Evolutionary conservation across 768 basidiomycete species (phyloP).

Genomic region (Sarcodon sp.): DNA sequence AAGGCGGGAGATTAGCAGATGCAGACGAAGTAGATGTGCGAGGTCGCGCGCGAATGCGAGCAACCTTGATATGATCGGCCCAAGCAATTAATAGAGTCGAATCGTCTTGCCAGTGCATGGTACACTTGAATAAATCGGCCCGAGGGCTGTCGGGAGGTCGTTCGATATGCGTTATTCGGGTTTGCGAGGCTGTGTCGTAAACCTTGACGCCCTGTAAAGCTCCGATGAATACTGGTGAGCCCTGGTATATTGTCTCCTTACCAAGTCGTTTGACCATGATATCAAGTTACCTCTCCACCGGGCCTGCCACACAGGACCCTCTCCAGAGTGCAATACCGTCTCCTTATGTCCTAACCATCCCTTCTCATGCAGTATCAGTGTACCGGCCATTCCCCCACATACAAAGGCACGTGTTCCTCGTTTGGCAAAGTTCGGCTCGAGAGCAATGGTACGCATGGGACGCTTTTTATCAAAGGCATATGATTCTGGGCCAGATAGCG

Average conservation of each 20-base stretch:
- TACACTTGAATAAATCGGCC: slow-evolving; percentile 91
- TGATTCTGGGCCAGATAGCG: slow-evolving; percentile 63
- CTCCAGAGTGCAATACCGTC: slow-evolving; percentile 65
- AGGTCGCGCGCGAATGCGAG: slow-evolving; percentile 56
- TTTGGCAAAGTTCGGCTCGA: slow-evolving; percentile 86
- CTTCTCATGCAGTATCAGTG: slow-evolving; percentile 80
- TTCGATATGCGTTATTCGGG: slow-evolving; percentile 78
- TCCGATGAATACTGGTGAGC: not conserved
- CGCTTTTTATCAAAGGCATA: slow-evolving; percentile 87
- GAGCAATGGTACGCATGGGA: slow-evolving; percentile 78
- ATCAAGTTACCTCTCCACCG: slow-evolving; percentile 81
- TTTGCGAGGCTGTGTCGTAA: slow-evolving; percentile 70
- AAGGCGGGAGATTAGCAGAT: slow-evolving; percentile 37
- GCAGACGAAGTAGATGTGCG: slow-evolving; percentile 28
- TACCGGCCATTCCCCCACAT: slow-evolving; percentile 86
- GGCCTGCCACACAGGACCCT: slow-evolving; percentile 91
- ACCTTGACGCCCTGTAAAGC: slow-evolving; percentile 78
- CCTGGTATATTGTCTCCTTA: slow-evolving; percentile 20
- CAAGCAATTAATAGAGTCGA: slow-evolving; percentile 83
- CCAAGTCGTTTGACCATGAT: slow-evolving; percentile 93
- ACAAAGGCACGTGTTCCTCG: slow-evolving; percentile 68
- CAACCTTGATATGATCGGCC: slow-evolving; percentile 81
- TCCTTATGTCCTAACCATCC: slow-evolving; percentile 96
- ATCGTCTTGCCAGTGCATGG: slow-evolving; percentile 87
- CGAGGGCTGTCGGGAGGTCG: slow-evolving; percentile 73